A percentile compares a stretch with the other conserved stretches of the same genome.
Evolutionary conservation across 2,329 filamentous ascomycete genomes (phyloP).

Genomic region (Epichloe elymi): DNA sequence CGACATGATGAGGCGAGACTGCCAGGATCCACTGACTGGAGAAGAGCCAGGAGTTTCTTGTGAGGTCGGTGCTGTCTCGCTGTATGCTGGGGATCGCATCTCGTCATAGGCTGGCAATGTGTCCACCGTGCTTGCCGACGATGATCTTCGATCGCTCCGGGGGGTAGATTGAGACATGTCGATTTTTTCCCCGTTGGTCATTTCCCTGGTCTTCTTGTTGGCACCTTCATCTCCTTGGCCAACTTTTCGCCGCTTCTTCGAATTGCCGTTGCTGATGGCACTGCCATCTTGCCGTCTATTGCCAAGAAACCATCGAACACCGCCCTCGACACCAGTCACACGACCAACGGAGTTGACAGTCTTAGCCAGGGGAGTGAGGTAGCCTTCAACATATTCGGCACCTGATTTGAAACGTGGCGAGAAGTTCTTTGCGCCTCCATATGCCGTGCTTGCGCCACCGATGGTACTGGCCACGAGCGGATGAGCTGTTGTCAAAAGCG

Average conservation of each 20-base stretch:
- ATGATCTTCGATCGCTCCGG: constrained; percentile 38
- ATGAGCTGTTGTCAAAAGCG: constrained; percentile 77
- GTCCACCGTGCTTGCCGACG: constrained; percentile 56
- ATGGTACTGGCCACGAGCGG: constrained; percentile 77
- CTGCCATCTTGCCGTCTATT: constrained; percentile 36
- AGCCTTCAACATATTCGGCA: constrained; percentile 82
- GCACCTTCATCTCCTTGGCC: constrained; percentile 24
- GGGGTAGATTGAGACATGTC: constrained; percentile 17
- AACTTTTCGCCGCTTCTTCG: constrained; percentile 47
- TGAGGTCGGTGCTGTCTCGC: constrained; percentile 35
- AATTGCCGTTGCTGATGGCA: constrained; percentile 31
- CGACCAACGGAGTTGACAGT: constrained; percentile 75
- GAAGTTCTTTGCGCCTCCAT: constrained; percentile 79
- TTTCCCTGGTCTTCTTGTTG: constrained; percentile 9
- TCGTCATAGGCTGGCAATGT: constrained; percentile 77
- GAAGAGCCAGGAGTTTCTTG: constrained; percentile 16
- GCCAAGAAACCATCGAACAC: constrained; percentile 71
- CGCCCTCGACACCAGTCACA: constrained; percentile 76
- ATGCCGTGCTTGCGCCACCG: constrained; percentile 71
- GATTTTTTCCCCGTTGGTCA: constrained; percentile 3
- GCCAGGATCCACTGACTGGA: constrained; percentile 43
- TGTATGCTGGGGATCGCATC: constrained; percentile 60
- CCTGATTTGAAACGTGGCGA: constrained; percentile 81
- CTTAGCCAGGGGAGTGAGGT: constrained; percentile 73
- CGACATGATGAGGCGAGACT: constrained; percentile 72